Evolutionary conservation across 1,139 yeast species (phyloP), one percentile per base, ranked within the genome.

Genomic region (Saccharomyces hybrid): DNA sequence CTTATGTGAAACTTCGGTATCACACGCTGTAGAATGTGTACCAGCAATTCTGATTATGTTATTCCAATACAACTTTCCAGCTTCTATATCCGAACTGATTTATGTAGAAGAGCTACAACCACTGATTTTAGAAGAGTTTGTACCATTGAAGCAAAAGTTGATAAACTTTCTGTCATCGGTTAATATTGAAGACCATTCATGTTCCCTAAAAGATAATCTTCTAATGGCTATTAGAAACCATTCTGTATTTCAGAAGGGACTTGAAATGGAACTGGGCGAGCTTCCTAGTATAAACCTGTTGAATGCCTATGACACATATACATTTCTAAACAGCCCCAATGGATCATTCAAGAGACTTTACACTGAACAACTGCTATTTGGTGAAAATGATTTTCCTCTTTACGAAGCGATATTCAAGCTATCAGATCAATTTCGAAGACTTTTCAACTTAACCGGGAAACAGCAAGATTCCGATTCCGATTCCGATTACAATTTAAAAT

Each of bases 301-400:
- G 13, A 63, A 65, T 51, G 59, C 59, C 1, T 54, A 56, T n/a
- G 63, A 63, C 52, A 38, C 64, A 13, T 54, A 60, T 20, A 52
- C 57, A 5, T 61, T 66, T 30, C 51, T 66, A 9, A 61, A 59
- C 32, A 60, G 63, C 42, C 55, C 63, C 14, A 62, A 65, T 41
- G 46, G 59, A 13, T 54, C 67, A 2, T 67, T 67, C 50, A 64
- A 60, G 44, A 65, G 65, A 50, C 55, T 59, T 5, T 59, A 61
- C 30, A 54, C 61, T 9, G 70, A 67, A 47, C 69, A 68, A 50
- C 54, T 65, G 26, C 47, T 68, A 25, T 67, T 68, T 50, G 65
- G 63, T n/a, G 61, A 61, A 8, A 51, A 57, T 47, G 63, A 65
- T 2, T 65, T 67, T 49, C 70, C 70, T 1, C 53, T 68, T 13